These are phyloP conservation scores for Sporobolomyces pararoseus DNA, from an alignment of 768 basidiomycete genomes.

Conservation along the genomic window DNA sequence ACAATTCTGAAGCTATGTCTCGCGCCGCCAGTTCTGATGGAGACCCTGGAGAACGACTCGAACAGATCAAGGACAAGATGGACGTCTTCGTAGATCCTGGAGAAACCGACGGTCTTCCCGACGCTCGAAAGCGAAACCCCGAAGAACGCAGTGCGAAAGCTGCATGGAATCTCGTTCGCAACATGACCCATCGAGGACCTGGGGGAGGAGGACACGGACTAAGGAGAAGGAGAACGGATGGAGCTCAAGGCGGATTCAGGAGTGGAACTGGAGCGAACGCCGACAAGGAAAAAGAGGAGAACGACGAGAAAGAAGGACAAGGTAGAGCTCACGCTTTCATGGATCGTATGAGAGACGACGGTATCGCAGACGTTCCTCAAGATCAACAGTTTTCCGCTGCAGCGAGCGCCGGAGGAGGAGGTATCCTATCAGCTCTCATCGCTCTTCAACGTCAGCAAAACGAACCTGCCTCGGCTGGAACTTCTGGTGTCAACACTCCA, in stretches of 20 bases:
- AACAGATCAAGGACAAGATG: constrained; percentile 38
- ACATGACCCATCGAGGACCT: background rate
- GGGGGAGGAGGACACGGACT: background rate
- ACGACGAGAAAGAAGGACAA: constrained; percentile 19
- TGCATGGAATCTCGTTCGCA: constrained; percentile 38
- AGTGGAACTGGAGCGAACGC: constrained; percentile 19
- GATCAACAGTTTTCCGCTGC: constrained; percentile 15
- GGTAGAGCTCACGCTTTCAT: constrained; percentile 27
- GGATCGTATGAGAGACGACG: constrained; percentile 36
- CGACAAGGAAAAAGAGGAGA: constrained; percentile 14
- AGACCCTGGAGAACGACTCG: constrained; percentile 31
- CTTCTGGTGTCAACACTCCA: constrained; percentile 38
- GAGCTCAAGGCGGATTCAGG: constrained; percentile 23
- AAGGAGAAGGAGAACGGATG: constrained; percentile 6
- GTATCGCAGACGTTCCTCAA: constrained; percentile 36
- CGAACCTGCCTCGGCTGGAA: background rate
- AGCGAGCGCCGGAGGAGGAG: constrained; percentile 49
- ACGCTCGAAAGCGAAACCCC: constrained; percentile 46
- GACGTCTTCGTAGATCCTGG: constrained; percentile 58
- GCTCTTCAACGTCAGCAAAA: constrained; percentile 58
- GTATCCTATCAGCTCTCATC: constrained; percentile 65
- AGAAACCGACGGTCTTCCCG: constrained; percentile 65
- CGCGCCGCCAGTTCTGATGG: constrained; percentile 40
- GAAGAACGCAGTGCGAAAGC: constrained; percentile 36
- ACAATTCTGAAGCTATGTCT: constrained; percentile 25